Percentiles rank a stretch among this genome's conserved stretches.
These are phyloP conservation scores for Colletotrichum sp. DNA, from an alignment of 2,329 filamentous ascomycete species.

Conservation along the genomic window DNA sequence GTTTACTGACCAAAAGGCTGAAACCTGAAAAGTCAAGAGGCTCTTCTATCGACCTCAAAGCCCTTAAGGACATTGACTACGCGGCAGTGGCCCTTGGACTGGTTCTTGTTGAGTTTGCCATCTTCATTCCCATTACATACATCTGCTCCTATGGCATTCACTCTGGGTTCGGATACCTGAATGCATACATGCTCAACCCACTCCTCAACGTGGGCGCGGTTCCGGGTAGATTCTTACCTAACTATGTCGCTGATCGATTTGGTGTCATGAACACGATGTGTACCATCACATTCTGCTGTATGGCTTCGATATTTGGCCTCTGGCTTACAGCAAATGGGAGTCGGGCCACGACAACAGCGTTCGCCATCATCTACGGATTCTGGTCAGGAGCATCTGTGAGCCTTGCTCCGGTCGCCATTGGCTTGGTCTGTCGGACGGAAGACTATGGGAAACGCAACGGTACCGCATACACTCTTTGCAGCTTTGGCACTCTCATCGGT, in stretches of 20 bases:
- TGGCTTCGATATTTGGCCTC: neutral
- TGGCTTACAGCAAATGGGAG: slow-evolving; percentile 30
- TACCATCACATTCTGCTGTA: neutral
- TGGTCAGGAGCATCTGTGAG: slow-evolving; percentile 74
- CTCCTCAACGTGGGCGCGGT: neutral
- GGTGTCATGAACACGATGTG: neutral
- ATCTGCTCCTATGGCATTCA: neutral
- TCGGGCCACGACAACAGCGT: slow-evolving; percentile 60
- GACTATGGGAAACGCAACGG: neutral
- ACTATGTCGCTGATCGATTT: neutral
- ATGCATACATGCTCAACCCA: neutral
- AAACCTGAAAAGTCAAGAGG: slow-evolving; percentile 49
- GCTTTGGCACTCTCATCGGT: neutral
- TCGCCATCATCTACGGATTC: slow-evolving; percentile 72
- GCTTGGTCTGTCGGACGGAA: slow-evolving; percentile 61
- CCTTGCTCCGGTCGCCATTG: slow-evolving; percentile 74
- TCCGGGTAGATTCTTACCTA: neutral
- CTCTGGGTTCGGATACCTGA: neutral
- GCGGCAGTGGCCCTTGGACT: slow-evolving; percentile 51
- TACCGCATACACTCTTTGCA: neutral
- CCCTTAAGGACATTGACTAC: slow-evolving; percentile 56
- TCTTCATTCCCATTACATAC: neutral
- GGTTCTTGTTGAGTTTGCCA: neutral
- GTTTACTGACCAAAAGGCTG: slow-evolving; percentile 43
- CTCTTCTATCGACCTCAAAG: slow-evolving; percentile 52